Conservation (phyloP, 2,329 filamentous ascomycete species). For the Pseudonectria buxi region DNA sequence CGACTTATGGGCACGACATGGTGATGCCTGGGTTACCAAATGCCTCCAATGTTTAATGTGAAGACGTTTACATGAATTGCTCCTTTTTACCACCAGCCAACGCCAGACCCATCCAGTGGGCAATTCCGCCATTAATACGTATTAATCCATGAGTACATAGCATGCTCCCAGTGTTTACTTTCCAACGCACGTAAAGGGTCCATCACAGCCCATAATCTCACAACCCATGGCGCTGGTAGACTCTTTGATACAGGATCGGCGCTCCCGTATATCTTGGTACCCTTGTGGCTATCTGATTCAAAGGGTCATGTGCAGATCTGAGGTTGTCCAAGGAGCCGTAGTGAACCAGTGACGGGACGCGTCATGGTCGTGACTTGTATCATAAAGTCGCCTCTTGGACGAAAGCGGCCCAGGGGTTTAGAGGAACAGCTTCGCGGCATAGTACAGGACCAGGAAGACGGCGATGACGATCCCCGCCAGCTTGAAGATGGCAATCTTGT, state of each 20-base stretch:
- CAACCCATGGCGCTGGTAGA: too few species aligned
- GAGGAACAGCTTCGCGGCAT: slow-evolving; percentile 59
- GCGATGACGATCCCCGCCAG: slow-evolving; percentile 76
- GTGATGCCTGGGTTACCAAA: slow-evolving; percentile 5
- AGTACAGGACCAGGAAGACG: slow-evolving; percentile 68
- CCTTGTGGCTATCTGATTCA: not conserved
- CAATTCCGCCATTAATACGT: not conserved
- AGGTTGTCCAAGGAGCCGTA: too few species aligned
- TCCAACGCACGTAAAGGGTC: too few species aligned
- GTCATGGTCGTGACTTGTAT: too few species aligned
- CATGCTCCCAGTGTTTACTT: too few species aligned
- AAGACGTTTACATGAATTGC: not conserved
- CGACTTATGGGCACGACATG: not conserved
- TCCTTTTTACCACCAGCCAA: slow-evolving; percentile 5
- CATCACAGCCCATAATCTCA: too few species aligned
- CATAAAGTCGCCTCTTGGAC: slow-evolving; percentile 4
- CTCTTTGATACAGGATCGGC: too few species aligned
- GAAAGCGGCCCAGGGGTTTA: slow-evolving; percentile 23
- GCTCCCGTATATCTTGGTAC: too few species aligned
- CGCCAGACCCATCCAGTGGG: slow-evolving; percentile 6
- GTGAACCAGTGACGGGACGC: too few species aligned
- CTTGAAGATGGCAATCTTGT: slow-evolving; percentile 86
- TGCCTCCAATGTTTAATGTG: slow-evolving; percentile 3
- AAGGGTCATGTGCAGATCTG: not conserved
- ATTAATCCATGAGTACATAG: too few species aligned